Conservation (phyloP, 2,329 filamentous ascomycete genomes). For the Zasmidium angulare region DNA sequence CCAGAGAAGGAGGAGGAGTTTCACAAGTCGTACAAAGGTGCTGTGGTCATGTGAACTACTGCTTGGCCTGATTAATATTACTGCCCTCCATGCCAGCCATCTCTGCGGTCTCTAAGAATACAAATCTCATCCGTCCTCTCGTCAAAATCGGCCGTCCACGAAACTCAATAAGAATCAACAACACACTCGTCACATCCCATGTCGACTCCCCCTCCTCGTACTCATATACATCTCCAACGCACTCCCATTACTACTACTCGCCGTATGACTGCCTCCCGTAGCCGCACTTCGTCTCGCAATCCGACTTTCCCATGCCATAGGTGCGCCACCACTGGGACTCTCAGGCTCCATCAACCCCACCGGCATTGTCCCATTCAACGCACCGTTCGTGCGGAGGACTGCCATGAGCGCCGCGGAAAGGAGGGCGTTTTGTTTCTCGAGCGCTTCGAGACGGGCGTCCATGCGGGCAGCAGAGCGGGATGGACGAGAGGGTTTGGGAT, state of each 20-base stretch:
- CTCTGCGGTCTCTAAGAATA: conserved; percentile 3
- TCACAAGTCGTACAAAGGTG: conserved; percentile 9
- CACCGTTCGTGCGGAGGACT: conserved; percentile 38
- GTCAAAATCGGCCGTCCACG: conserved; percentile 6
- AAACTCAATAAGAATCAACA: neutral
- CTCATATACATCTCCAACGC: conserved; percentile 40
- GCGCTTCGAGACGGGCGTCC: conserved; percentile 37
- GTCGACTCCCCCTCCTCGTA: conserved; percentile 17
- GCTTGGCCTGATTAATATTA: neutral
- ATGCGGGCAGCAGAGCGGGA: conserved; percentile 23
- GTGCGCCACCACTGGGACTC: conserved; percentile 1
- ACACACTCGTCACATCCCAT: conserved; percentile 3
- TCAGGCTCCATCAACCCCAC: conserved; percentile 6
- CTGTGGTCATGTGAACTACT: conserved; percentile 15
- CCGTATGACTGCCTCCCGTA: conserved; percentile 21
- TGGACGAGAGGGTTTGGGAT: conserved; percentile 12
- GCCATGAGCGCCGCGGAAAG: conserved; percentile 43
- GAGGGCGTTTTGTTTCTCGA: conserved; percentile 41
- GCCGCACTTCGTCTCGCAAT: conserved; percentile 30
- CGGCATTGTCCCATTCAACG: conserved; percentile 30
- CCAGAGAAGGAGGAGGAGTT: conserved; percentile 7
- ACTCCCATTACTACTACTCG: conserved; percentile 30
- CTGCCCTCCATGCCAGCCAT: neutral
- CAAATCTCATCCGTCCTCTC: conserved; percentile 4
- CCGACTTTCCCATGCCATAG: conserved; percentile 32